These are phyloP conservation scores for Boletus sensibilis DNA, from an alignment of 768 basidiomycete genomes.

Conservation along the genomic window DNA sequence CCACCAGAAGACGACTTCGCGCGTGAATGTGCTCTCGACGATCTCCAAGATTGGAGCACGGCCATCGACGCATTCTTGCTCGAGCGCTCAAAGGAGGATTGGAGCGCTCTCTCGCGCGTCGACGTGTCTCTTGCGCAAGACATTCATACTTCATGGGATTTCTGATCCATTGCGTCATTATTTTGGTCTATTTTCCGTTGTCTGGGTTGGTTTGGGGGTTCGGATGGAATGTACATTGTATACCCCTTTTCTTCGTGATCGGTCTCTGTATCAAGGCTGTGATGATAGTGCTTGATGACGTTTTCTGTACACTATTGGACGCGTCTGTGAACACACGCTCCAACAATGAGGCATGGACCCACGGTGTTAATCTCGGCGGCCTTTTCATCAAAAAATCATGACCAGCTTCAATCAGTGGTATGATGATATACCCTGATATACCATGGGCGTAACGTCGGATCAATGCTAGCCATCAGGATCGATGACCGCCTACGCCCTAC, in stretches of 20 bases:
- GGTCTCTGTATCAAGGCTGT: constrained; percentile 3
- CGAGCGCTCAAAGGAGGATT: constrained; percentile 13
- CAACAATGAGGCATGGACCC: not conserved
- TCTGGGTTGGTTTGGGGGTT: not conserved
- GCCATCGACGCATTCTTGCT: constrained; percentile 22
- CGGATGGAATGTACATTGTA: not conserved
- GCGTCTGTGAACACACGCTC: not conserved
- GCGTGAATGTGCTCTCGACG: constrained; percentile 32
- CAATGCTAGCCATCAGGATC: not conserved
- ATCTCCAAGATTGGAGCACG: constrained; percentile 29
- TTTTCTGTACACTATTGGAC: not conserved
- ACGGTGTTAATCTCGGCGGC: not conserved
- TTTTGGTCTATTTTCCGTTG: not conserved
- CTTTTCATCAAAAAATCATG: not conserved
- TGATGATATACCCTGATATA: too few relatives aligned
- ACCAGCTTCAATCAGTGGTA: not conserved
- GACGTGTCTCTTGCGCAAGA: constrained; percentile 18
- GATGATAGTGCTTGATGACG: not conserved
- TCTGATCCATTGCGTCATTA: constrained; percentile 11
- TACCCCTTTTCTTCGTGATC: not conserved
- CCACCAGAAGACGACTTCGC: constrained; percentile 23
- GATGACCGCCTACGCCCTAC: too few relatives aligned
- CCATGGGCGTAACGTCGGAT: not conserved
- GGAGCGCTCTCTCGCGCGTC: constrained; percentile 18
- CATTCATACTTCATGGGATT: constrained; percentile 22